Conservation (phyloP, 2,329 filamentous ascomycete species). For the Fusarium foetens region DNA sequence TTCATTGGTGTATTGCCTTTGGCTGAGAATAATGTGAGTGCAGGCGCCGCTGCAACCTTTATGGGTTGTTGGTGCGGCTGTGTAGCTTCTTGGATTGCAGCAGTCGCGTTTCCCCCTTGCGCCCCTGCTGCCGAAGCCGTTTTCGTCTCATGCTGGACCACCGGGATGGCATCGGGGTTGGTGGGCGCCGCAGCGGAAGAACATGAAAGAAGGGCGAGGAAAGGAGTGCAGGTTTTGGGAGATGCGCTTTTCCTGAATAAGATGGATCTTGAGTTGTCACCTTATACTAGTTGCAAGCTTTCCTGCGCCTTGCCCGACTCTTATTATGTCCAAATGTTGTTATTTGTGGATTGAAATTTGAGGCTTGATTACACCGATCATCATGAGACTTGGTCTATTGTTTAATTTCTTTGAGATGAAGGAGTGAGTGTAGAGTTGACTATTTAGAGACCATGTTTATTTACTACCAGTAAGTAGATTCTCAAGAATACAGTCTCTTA, state of each 20-base stretch:
- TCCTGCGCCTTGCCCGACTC: not conserved
- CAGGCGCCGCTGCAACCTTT: fast-evolving
- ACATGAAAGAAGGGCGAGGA: not conserved
- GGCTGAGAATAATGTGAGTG: fast-evolving
- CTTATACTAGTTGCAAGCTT: not conserved
- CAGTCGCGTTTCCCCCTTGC: not conserved
- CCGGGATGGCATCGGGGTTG: fast-evolving
- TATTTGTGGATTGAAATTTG: too few species aligned
- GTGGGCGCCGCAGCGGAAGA: not conserved
- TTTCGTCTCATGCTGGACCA: fast-evolving
- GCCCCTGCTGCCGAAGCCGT: fast-evolving
- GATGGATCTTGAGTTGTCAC: not conserved
- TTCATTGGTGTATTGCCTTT: not conserved
- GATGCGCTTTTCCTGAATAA: not conserved
- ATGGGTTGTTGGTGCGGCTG: fast-evolving
- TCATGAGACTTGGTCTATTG: not conserved
- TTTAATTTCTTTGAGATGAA: too few species aligned
- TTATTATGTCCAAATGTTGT: not conserved
- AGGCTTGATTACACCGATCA: too few species aligned
- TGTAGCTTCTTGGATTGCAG: fast-evolving
- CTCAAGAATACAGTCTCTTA: too few species aligned
- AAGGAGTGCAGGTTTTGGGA: not conserved
- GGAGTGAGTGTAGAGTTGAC: not conserved
- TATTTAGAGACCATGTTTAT: fast-evolving
- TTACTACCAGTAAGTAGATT: too few species aligned